Base-by-base conservation (phyloP, 805 yeast genomes). In the Millerozyma acaciae region DNA sequence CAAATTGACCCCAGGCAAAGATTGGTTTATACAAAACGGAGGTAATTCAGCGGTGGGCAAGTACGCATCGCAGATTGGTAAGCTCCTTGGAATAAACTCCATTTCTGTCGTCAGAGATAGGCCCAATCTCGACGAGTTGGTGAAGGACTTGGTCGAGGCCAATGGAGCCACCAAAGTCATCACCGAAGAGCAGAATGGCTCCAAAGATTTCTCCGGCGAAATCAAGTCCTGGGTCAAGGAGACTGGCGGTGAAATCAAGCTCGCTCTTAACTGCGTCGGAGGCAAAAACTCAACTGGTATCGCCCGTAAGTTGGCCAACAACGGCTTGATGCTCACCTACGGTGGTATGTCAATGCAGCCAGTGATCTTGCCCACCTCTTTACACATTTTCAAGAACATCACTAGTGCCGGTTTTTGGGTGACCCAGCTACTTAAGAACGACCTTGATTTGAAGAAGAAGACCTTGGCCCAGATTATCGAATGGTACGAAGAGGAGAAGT, bases 291-390 rank as follows among this genome's bases (percentile, higher is more conserved):
- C 87, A 14, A 70, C 95, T 0, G 81, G 81, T 26, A 70, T 93
- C 46, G 90, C 95, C 7, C 73, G 96, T 45, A 90, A 88, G 55
- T 70, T 93, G 35, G 78, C 77, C 23, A 62, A 67, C 10, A 77
- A 84, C 47, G 95, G 93, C 1, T 73, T 79, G 30, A 65, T 93
- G 68, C 76, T 88, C 46, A 87, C 97, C 1, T 93, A 93, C 53
- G 99, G 99, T 21, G 97, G 95, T 23, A 93, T 93, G 98, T 86
- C 97, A 3, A 79, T 81, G 69, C 89, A 86, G 62, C 98, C 98
- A 2, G 94, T 93, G 8, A 74, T 76, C n/a, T 60, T 93, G 35
- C 96, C 97, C 24, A 87, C 96, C 1, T 77, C 95, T 0, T 64
- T 85, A 39, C 85, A 85, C 53, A 89, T 93, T 43, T 93, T 93